Base-by-base conservation (phyloP, 768 basidiomycete species). In the Russula foetens region DNA sequence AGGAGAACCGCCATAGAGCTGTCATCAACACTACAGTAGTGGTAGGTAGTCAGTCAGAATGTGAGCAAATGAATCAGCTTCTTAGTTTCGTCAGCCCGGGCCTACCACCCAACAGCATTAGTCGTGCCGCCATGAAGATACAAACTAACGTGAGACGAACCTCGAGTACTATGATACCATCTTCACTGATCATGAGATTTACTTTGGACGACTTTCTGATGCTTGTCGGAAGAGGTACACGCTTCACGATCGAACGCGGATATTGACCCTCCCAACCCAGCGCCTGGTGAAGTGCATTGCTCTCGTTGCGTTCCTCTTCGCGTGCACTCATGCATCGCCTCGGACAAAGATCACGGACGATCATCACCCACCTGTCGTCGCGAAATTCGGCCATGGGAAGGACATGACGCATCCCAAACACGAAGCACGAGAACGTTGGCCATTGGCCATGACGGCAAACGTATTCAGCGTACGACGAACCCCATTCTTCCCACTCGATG, bases 141-240 rank as follows among this genome's bases (percentile, higher is more conserved):
- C 51, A 58, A 23, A 6, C n/a, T 17, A 39, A 19, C 47, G 5
- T 23, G 21, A 8, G 21, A 63, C 65, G 12, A 17, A 66, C 65
- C 51, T 66, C 65, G 47, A 64, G 24, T 29, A 15, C 58, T 11
- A 66, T 21, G 19, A 66, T 50, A 7, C 41, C 47, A n/a, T 66
- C 65, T 57, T 66, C 65, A 46, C 63, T 58, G 35, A 66, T 60
- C 65, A 66, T 66, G 26, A 64, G 35, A n/a, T 59, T 4, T 19
- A 52, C 39, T 0, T 15, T 4, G 4, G 24, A 31, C 11, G 9
- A n/a, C 23, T 31, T 14, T 4, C 17, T 11, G 31, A 63, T 50
- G 26, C 58, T 26, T n/a, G 24, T 12, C 21, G 53, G 63, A 39
- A 63, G 45, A 23, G 50, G 39, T 15, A 63, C 51, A 26, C 60